Evolutionary conservation across 1,284 basidiomycete species (phyloP), one percentile per base, ranked within the genome.

Genomic region (Ustilago esculenta): DNA sequence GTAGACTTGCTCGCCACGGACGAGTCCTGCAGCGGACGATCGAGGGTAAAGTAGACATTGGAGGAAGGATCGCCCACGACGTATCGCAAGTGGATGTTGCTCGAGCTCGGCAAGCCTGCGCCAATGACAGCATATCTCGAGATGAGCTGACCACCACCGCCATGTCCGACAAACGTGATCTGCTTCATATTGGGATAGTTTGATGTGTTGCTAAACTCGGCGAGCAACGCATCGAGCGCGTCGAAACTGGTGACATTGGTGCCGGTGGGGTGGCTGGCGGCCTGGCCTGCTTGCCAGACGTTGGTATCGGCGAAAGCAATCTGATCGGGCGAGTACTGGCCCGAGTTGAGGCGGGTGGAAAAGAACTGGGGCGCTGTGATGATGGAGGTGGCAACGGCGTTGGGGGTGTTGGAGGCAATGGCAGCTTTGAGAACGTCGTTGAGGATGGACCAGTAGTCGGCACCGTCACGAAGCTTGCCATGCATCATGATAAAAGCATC

Each of bases 401-500:
- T 59, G 6, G 61, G 11, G 11, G 51, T 40, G 6, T 67, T 60
- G 39, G 39, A 59, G 1, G 66, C 53, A 17, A 65, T 37, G 14
- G 79, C 76, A 5, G 36, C n/a, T 8, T 64, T 11, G 15, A 79
- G 55, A 0, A 70, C 68, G n/a, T 69, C 32, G 56, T 78, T 71
- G 57, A 78, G 72, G 20, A 73, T 68, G 40, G 39, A 56, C 75
- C 76, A 76, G 64, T 78, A 76, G 20, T 56, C 46, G 53, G 53
- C 60, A 12, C 79, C 79, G 27, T 80, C 56, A 6, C 78, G 66
- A 10, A 73, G 43, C 44, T 73, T 71, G 36, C 78, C 79, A 51
- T 81, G 79, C 67, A 81, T 75, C 75, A 80, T 77, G 34, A 81
- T 59, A 54, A 55, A 79, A 17, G 77, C 79, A 15, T 72, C 59